Evolutionary conservation across 306 rosid genomes (phyloP).

Genomic region (Prunus mume): DNA sequence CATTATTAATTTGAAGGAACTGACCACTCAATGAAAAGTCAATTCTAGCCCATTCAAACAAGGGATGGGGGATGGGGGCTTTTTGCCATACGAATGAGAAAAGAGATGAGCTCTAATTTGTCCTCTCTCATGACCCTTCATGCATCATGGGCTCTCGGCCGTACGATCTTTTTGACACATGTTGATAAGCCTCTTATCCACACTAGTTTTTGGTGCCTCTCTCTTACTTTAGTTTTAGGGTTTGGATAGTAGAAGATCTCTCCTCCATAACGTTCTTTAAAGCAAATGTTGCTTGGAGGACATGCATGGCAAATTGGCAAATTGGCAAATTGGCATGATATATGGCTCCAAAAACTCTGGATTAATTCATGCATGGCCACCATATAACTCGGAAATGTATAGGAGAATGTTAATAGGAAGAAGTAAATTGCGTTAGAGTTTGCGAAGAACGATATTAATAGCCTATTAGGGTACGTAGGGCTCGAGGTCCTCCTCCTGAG

Average conservation of each 20-base stretch:
- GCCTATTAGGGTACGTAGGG: too few species aligned
- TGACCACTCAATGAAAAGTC: constrained; percentile 37
- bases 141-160: too few species aligned
- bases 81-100: too few species aligned
- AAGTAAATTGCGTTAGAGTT: too few species aligned
- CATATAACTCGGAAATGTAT: too few species aligned
- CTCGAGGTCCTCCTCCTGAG: too few species aligned
- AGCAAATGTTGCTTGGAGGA: constrained; percentile 4
- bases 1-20: constrained; percentile 18
- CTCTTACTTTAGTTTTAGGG: not conserved
- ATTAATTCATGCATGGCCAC: not conserved
- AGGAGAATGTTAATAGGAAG: too few species aligned
- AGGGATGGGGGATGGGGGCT: constrained; percentile 35
- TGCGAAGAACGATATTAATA: too few species aligned
- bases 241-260: not conserved
- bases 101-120: too few species aligned
- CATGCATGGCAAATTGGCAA: not conserved
- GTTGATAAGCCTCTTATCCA: constrained; percentile 37
- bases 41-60: constrained; percentile 38
- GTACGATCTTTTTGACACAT: not conserved
- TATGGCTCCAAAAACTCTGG: not conserved
- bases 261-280: not conserved
- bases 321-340: too few species aligned
- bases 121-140: too few species aligned
- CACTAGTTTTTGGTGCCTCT: too few species aligned